These are phyloP conservation scores for Boletus bicolor DNA, from an alignment of 768 basidiomycete species.

Conservation along the genomic window DNA sequence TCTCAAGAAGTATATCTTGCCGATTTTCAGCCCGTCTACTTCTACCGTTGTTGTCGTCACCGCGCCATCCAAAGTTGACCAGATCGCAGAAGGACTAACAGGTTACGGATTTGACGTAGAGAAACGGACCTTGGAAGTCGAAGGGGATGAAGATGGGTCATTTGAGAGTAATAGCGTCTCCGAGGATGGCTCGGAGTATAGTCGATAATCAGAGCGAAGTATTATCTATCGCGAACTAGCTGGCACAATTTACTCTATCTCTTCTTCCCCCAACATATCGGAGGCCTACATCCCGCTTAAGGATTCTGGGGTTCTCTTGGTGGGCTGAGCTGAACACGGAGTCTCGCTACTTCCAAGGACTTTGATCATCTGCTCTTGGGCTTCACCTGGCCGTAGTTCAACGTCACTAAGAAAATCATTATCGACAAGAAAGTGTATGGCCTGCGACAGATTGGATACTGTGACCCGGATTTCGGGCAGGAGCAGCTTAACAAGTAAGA, in stretches of 20 bases:
- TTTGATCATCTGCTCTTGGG: constrained; percentile 58
- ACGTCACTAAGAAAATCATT: constrained; percentile 84
- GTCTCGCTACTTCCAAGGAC: constrained; percentile 40
- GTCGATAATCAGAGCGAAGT: constrained; percentile 4
- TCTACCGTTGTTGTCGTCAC: constrained; percentile 83
- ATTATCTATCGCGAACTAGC: neutral
- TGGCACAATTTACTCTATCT: neutral
- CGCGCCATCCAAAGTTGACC: constrained; percentile 73
- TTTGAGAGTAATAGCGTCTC: constrained; percentile 34
- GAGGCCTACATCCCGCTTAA: neutral
- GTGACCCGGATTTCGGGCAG: constrained; percentile 85
- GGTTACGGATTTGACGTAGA: constrained; percentile 78
- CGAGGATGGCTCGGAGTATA: constrained; percentile 25
- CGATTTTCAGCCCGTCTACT: constrained; percentile 73
- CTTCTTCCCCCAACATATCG: neutral
- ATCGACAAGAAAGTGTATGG: constrained; percentile 84
- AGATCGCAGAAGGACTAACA: constrained; percentile 62
- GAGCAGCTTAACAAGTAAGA: constrained; percentile 52
- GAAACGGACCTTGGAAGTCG: constrained; percentile 61
- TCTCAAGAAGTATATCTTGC: constrained; percentile 73
- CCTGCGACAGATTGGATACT: constrained; percentile 89
- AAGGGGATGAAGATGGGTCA: constrained; percentile 46
- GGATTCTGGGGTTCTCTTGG: neutral
- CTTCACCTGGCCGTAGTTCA: constrained; percentile 78
- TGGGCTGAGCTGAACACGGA: neutral